These are phyloP conservation scores for Dryas drummondii DNA, from an alignment of 306 rosid genomes.

Conservation along the genomic window DNA sequence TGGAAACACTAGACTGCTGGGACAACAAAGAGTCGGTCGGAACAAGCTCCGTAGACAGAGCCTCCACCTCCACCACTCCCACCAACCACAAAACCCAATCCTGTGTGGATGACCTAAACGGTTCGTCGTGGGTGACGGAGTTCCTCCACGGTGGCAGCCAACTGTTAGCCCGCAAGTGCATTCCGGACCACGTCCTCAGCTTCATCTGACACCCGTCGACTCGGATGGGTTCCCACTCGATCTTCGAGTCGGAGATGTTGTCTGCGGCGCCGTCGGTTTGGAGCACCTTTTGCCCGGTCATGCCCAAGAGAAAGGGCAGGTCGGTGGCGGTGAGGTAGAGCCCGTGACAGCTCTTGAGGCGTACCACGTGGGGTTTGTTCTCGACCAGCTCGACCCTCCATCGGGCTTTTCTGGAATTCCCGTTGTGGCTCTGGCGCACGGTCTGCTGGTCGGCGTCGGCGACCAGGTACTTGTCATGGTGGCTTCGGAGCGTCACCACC, in stretches of 20 bases:
- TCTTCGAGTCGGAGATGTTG: conserved; percentile 22
- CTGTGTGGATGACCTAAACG: too few species aligned
- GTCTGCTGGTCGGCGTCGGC: conserved; percentile 49
- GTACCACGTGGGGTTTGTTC: conserved; percentile 30
- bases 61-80: too few species aligned
- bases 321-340: conserved; percentile 57
- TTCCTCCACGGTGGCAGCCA: conserved; percentile 40
- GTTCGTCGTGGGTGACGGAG: too few species aligned
- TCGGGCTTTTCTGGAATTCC: conserved; percentile 35
- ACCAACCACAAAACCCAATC: too few species aligned
- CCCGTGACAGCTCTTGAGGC: conserved; percentile 64
- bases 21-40: too few species aligned
- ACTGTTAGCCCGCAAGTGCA: conserved; percentile 68
- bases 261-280: conserved; percentile 26
- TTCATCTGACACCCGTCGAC: conserved; percentile 70
- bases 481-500: conserved; percentile 63
- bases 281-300: conserved; percentile 58
- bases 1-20: too few species aligned
- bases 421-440: conserved; percentile 64
- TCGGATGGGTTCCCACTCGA: conserved; percentile 69
- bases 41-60: too few species aligned
- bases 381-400: conserved; percentile 64
- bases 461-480: conserved; percentile 61
- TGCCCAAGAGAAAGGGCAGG: conserved; percentile 46
- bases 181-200: conserved; percentile 64